A percentile compares a stretch with the other conserved stretches of the same genome.
Conservation (phyloP, 2,329 filamentous ascomycete species). For the Apiospora phragmitis region DNA sequence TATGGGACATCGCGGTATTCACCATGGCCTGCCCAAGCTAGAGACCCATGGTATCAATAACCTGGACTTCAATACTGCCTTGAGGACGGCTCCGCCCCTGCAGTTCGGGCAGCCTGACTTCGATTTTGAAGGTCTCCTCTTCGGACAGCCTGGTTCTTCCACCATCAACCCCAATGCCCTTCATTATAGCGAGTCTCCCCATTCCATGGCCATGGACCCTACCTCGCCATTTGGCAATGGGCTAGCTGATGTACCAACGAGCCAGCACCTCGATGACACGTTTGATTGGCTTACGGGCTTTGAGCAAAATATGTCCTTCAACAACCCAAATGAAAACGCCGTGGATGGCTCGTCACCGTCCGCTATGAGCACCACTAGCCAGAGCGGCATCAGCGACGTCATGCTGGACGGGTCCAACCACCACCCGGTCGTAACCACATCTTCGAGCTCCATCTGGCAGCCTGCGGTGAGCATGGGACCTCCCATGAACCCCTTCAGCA, state of each 20-base stretch:
- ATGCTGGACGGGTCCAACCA: conserved; percentile 83
- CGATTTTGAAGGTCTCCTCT: conserved; percentile 70
- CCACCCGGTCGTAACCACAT: conserved; percentile 55
- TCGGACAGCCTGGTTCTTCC: conserved; percentile 59
- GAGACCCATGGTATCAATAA: conserved; percentile 72
- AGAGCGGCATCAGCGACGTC: conserved; percentile 86
- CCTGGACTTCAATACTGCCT: conserved; percentile 64
- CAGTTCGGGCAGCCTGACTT: conserved; percentile 66
- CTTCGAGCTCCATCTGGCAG: conserved; percentile 67
- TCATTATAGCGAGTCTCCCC: conserved; percentile 80
- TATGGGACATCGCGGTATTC: conserved; percentile 65
- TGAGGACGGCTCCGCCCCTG: conserved; percentile 76
- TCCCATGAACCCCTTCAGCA: conserved; percentile 67
- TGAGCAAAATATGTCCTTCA: conserved; percentile 42
- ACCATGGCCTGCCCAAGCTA: conserved; percentile 75
- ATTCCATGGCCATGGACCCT: conserved; percentile 63
- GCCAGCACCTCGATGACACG: conserved; percentile 68
- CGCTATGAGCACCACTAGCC: conserved; percentile 91
- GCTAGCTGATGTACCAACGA: conserved; percentile 58
- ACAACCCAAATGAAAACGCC: conserved; percentile 70
- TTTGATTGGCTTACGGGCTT: conserved; percentile 84
- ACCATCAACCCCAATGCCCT: conserved; percentile 74
- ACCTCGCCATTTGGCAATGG: conserved; percentile 59
- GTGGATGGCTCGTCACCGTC: conserved; percentile 94
- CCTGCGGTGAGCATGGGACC: conserved; percentile 65